Percentiles rank a stretch among this genome's conserved stretches.
Evolutionary conservation across 2,329 filamentous ascomycete species (phyloP).

Genomic region (Calonectria leucothoes): DNA sequence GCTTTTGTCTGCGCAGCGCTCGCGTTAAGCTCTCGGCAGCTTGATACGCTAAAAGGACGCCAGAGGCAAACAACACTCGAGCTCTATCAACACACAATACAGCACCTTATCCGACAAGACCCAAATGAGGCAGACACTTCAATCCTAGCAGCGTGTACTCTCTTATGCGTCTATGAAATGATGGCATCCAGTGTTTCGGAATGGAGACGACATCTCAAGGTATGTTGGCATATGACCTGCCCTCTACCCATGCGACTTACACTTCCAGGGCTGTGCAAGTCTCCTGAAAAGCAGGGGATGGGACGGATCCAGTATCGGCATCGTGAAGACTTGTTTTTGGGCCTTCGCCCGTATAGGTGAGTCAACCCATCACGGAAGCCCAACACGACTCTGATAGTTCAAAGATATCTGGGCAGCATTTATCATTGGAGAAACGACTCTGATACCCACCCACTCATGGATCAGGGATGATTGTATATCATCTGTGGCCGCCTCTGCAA

Average conservation of each 20-base stretch:
- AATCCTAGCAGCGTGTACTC: background rate
- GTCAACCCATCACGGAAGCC: too few species aligned
- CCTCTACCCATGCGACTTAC: background rate
- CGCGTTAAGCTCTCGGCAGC: background rate
- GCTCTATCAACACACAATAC: background rate
- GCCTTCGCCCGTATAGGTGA: background rate
- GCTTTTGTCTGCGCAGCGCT: background rate
- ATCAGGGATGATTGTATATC: background rate
- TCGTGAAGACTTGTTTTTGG: background rate
- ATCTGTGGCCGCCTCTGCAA: background rate
- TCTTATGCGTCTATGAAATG: background rate
- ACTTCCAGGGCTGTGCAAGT: background rate
- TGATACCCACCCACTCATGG: background rate
- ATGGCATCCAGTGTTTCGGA: background rate
- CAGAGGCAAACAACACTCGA: background rate
- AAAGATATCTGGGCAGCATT: background rate
- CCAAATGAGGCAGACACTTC: background rate
- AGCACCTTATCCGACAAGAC: background rate
- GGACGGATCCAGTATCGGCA: background rate
- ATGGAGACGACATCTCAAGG: background rate
- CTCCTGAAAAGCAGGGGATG: background rate
- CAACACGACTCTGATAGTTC: background rate
- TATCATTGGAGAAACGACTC: background rate
- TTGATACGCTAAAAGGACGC: background rate
- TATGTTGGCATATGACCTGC: background rate